Evolutionary conservation across 306 rosid genomes (phyloP), one percentile per base, ranked within the genome.

Genomic region (Boehmeria nivea): DNA sequence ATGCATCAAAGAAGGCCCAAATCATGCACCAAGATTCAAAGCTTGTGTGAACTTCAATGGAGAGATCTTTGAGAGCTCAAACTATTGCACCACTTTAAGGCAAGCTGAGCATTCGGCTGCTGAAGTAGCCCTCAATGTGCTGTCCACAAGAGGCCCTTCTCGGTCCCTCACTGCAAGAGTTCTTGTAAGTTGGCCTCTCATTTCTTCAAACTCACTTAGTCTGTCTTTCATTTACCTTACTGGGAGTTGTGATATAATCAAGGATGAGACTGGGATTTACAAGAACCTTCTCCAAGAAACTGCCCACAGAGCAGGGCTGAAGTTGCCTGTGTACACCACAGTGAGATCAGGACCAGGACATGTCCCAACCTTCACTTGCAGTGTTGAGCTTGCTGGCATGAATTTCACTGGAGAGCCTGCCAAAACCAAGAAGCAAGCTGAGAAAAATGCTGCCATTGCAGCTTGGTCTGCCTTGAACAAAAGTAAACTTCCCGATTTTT

Each of bases 11-110:
- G 49, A 68, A 68, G 73, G 73, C 9, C 66, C 66, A 13, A 61
- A 68, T 42, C 73, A 68, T 52, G 73, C 73, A 6, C 73, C 73
- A 28, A 43, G 73, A 60, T 68, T 68, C 67, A 68, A 68, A 68
- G 73, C 73, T 24, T 68, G 48, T 22, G 73, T 68, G 0, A 68
- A 60, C 55, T 68, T 68, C 48, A 68, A 68, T 22, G 67, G 67
- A 2, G 73, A 68, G 73, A 68, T 68, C 61, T 68, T 68, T 10
- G 67, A 52, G 14, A 43, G 73, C 21, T 56, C 67, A 43, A 53
- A 11, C 34, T 52, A 60, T 58, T 68, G 67, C 54, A 43, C 73
- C 56, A 68, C 73, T 4, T 8, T 68, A 23, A 59, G 73, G 11
- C 73, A 60, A 46, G 73, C 73, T 3, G 73, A 68, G 55, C 73